Evolutionary conservation across 2,329 filamentous ascomycete species (phyloP).

Genomic region (Ceratocystis eucalypticola): DNA sequence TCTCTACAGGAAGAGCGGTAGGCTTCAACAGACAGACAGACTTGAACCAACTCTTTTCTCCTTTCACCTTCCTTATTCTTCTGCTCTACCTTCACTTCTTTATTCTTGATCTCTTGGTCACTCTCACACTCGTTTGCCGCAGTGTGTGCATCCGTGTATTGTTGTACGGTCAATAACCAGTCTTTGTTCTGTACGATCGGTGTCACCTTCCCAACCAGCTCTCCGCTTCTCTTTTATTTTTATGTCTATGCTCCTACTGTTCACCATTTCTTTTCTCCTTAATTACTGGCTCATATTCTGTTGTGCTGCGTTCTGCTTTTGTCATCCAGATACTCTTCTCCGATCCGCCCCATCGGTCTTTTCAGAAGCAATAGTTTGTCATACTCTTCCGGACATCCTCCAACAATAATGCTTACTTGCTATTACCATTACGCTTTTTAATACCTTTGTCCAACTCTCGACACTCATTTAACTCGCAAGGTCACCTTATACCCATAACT

Average conservation of each 20-base stretch:
- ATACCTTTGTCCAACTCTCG: conserved; percentile 1
- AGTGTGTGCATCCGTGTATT: neutral
- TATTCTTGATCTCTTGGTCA: neutral
- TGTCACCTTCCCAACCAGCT: neutral
- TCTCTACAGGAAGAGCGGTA: neutral
- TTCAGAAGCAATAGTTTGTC: conserved; percentile 3
- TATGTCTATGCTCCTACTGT: neutral
- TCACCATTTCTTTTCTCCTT: neutral
- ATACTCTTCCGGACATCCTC: neutral
- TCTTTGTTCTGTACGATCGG: neutral
- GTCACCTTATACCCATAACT: neutral
- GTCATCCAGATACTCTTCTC: neutral
- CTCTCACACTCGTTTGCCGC: neutral
- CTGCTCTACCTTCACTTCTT: neutral
- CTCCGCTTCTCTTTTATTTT: neutral
- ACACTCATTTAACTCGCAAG: neutral
- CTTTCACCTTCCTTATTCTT: neutral
- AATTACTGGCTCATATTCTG: neutral
- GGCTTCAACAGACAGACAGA: neutral
- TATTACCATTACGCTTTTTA: neutral
- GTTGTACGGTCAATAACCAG: neutral
- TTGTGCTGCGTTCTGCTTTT: neutral
- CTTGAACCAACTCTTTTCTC: neutral
- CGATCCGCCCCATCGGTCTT: neutral
- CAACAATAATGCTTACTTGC: neutral